These are phyloP conservation scores for Rhodotorula sp. DNA, from an alignment of 1,284 basidiomycete genomes.

Conservation along the genomic window DNA sequence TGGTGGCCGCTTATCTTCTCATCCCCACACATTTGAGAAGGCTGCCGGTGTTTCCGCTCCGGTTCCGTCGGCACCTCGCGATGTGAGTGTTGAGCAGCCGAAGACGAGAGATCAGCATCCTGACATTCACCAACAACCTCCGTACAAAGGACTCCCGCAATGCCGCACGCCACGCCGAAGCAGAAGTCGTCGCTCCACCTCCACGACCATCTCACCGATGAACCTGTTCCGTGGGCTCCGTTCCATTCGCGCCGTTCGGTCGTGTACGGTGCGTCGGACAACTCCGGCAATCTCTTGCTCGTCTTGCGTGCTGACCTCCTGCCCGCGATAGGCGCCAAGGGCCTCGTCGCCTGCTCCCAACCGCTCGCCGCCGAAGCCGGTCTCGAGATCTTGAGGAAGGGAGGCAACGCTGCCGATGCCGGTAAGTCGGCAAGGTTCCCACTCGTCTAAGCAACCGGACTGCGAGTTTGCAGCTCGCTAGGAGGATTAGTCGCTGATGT, in stretches of 20 bases:
- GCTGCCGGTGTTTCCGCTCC: too few species aligned
- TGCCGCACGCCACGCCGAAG: background rate
- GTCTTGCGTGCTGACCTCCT: background rate
- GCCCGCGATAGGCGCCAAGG: conserved; percentile 61
- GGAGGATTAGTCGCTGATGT: background rate
- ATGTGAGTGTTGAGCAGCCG: too few species aligned
- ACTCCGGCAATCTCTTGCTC: background rate
- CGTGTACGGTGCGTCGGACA: conserved; percentile 60
- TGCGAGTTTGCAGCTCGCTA: background rate
- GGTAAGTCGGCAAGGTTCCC: conserved; percentile 34
- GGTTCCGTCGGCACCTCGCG: too few species aligned
- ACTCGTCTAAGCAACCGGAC: background rate
- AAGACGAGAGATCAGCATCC: too few species aligned
- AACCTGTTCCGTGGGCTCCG: conserved; percentile 51
- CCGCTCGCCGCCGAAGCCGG: conserved; percentile 86
- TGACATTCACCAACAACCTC: background rate
- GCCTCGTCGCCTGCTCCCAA: conserved; percentile 83
- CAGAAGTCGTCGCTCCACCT: conserved; percentile 22
- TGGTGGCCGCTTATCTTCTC: too few species aligned
- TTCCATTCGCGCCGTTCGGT: conserved; percentile 71
- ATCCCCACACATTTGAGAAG: too few species aligned
- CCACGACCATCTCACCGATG: conserved; percentile 14
- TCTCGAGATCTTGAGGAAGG: conserved; percentile 79
- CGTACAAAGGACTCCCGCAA: background rate
- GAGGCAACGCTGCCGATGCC: conserved; percentile 74